Evolutionary conservation across 1,284 basidiomycete genomes (phyloP).

Genomic region (Ustanciosporium gigantosporum): DNA sequence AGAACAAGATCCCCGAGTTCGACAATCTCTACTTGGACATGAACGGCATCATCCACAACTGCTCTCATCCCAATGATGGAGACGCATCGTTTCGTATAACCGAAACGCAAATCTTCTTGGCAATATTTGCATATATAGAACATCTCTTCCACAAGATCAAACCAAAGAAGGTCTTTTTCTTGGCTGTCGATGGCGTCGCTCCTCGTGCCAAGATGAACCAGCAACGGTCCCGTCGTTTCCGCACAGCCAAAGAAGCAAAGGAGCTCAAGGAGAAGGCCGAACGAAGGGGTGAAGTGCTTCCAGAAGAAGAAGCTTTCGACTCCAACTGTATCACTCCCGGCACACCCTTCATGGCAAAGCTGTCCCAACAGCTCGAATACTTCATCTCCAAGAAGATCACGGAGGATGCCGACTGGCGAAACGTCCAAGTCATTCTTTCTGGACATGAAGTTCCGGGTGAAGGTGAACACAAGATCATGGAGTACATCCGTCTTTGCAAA

Average conservation of each 20-base stretch:
- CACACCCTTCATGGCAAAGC: conserved; percentile 88
- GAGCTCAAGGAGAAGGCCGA: conserved; percentile 84
- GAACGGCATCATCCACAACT: conserved; percentile 92
- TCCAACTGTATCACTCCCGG: conserved; percentile 99
- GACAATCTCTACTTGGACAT: conserved; percentile 91
- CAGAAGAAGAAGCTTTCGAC: conserved; percentile 92
- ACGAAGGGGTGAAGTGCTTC: conserved; percentile 84
- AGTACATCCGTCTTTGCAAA: conserved; percentile 91
- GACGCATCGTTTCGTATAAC: conserved; percentile 88
- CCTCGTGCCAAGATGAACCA: conserved; percentile 99
- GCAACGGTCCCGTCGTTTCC: conserved; percentile 79
- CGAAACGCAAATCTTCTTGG: conserved; percentile 95
- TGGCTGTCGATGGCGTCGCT: conserved; percentile 97
- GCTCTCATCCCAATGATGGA: conserved; percentile 82
- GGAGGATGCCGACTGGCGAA: conserved; percentile 70
- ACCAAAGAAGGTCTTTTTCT: conserved; percentile 84
- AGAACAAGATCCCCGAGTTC: conserved; percentile 91
- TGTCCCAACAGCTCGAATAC: conserved; percentile 89
- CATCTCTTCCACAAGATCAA: conserved; percentile 96
- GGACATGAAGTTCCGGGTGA: conserved; percentile 98
- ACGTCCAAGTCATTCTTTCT: conserved; percentile 88
- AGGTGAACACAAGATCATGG: conserved; percentile 99
- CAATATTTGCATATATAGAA: conserved; percentile 96
- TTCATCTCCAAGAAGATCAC: conserved; percentile 69
- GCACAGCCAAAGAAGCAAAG: conserved; percentile 88